A percentile compares a stretch with the other conserved stretches of the same genome.
phyloP scores from a whole-genome alignment of 768 basidiomycete genomes.

The Lactifluus piperatus region DNA sequence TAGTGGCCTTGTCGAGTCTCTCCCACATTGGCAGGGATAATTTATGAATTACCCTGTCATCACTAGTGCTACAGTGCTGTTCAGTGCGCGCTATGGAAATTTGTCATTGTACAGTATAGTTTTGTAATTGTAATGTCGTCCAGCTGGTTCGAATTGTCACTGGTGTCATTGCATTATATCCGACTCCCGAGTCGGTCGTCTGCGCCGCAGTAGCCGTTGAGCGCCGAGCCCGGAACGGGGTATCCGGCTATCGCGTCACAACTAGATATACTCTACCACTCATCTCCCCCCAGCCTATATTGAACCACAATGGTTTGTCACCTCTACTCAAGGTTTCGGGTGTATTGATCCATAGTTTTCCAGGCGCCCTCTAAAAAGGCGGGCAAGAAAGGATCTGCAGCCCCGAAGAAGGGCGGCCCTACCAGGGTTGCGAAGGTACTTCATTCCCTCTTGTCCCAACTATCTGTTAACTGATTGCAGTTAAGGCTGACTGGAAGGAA shows the following conservation, averaged over 20 bases:
- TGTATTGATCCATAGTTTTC: not conserved
- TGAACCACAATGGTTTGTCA: conserved; percentile 13
- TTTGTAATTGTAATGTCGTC: not conserved
- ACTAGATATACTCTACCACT: not conserved
- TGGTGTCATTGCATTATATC: no score
- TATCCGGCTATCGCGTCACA: not conserved
- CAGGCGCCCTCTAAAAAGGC: conserved; percentile 85
- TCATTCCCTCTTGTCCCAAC: not conserved
- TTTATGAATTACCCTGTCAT: not conserved
- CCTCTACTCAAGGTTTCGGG: not conserved
- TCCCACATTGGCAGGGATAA: not conserved
- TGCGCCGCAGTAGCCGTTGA: not conserved
- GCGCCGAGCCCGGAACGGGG: not conserved
- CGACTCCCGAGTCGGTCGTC: not conserved
- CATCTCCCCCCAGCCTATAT: not conserved
- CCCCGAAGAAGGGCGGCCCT: conserved; percentile 50
- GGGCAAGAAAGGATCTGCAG: conserved; percentile 65
- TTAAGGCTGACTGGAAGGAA: conserved; percentile 97
- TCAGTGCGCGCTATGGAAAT: not conserved
- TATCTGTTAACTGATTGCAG: not conserved
- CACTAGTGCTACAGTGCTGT: not conserved
- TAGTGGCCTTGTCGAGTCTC: not conserved
- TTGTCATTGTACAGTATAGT: no score
- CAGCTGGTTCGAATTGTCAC: no score
- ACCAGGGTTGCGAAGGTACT: conserved; percentile 71